These are phyloP conservation scores for Raphanus sativus DNA, from an alignment of 345 rosid genomes.

Conservation along the genomic window DNA sequence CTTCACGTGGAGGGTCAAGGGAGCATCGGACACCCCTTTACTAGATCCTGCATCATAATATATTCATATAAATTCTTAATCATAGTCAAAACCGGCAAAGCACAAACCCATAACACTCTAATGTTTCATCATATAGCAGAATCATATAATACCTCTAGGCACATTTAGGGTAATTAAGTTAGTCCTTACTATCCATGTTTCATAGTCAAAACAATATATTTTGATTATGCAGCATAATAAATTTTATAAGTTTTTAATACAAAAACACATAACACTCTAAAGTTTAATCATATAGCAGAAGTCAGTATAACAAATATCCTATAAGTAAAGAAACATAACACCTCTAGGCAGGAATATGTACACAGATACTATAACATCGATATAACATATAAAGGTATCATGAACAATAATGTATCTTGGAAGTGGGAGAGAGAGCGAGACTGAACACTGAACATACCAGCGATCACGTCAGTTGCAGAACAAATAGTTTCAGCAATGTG, in stretches of 20 bases:
- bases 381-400: background rate
- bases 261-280: background rate
- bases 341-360: background rate
- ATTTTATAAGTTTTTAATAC: background rate
- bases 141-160: background rate
- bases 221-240: background rate
- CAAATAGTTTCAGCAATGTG: slow-evolving; percentile 34
- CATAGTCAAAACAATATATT: background rate
- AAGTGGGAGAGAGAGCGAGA: background rate
- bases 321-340: background rate
- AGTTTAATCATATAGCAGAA: background rate
- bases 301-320: background rate
- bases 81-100: background rate
- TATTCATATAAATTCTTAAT: background rate
- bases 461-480: slow-evolving; percentile 48
- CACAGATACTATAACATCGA: background rate
- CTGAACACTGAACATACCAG: background rate
- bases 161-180: background rate
- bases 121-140: background rate
- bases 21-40: slow-evolving; percentile 46
- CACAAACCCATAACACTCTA: background rate
- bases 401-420: background rate
- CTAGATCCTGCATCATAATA: slow-evolving; percentile 35
- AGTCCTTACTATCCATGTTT: background rate
- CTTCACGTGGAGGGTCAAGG: slow-evolving; percentile 49